These are phyloP conservation scores for Apiospora phragmitis DNA, from an alignment of 2,329 filamentous ascomycete genomes.

Conservation along the genomic window DNA sequence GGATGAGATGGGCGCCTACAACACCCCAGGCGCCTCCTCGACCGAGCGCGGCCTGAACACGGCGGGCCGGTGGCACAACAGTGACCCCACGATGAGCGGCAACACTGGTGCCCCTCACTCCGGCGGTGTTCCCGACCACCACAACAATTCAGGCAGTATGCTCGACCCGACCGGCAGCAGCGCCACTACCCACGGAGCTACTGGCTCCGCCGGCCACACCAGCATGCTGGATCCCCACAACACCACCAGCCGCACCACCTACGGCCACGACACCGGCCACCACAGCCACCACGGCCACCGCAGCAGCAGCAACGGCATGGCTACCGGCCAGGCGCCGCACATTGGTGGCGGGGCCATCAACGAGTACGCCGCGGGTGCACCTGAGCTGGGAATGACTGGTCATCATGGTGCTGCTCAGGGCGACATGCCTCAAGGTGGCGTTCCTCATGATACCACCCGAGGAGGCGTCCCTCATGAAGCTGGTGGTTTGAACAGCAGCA, in stretches of 20 bases:
- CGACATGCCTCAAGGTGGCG: background rate
- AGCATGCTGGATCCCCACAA: conserved; percentile 17
- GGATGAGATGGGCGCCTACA: conserved; percentile 11
- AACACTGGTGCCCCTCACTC: background rate
- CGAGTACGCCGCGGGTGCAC: background rate
- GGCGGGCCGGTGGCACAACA: background rate
- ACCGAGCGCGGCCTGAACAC: background rate
- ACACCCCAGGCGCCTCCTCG: conserved; percentile 6
- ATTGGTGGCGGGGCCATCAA: background rate
- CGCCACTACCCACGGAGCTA: background rate
- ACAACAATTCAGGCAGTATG: background rate
- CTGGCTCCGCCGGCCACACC: background rate
- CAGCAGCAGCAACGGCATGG: background rate
- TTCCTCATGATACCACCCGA: background rate
- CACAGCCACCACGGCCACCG: background rate
- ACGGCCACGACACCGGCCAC: conserved; percentile 3
- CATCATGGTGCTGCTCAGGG: background rate
- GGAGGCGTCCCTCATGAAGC: background rate
- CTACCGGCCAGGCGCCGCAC: background rate
- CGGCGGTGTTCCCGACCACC: background rate
- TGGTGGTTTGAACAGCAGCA: background rate
- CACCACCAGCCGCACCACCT: background rate
- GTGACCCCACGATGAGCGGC: background rate
- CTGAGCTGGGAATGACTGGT: background rate
- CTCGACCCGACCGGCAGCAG: background rate